Evolutionary conservation across 2,329 filamentous ascomycete genomes (phyloP), one percentile per base, ranked within the genome.

Genomic region (Fusarium virguliforme): DNA sequence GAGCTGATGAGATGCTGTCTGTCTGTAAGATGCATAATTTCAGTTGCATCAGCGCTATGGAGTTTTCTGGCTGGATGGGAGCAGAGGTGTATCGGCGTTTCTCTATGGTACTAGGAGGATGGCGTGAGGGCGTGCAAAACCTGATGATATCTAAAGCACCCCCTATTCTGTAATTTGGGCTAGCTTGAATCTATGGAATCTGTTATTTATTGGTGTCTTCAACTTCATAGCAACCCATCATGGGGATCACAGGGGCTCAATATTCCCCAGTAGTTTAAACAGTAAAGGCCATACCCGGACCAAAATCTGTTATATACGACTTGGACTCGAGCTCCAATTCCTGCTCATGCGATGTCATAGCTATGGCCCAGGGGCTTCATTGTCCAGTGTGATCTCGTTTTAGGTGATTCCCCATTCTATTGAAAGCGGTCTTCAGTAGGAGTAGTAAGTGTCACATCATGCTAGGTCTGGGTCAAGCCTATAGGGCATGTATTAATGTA

Each of bases 1-100:
- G 30, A 65, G 41, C 57, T 73, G 40, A 65, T 55, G 54, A 15
- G 3, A 28, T 7, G 30, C 15, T 30, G 9, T 40, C 15, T 30
- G 9, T 18, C 15, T 18, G 9, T 7, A 15, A 9, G 35, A 15
- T 9, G 18, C 12, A n/a, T 30, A 35, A 18, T 34, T 18, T 26
- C 8, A 34, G 51, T 8, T 55, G 50, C 32, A 24, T 37, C 46
- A 50, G 46, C 46, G 46, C 28, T 30, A 26, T 12, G 46, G 46
- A 50, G 46, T 50, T 50, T 30, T 50, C 46, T 50, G 46, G 26
- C 15, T 50, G 46, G 26, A 6, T 18, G 4, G 26, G 51, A 55
- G 51, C 34, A 38, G 3, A 38, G 51, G 51, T 18, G 51, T 55
- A 18, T 28, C 3, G 51, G 51, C 34, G 34, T 28, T 55, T 48